phyloP scores from a whole-genome alignment of 768 basidiomycete genomes.

The Mycena filopes region DNA sequence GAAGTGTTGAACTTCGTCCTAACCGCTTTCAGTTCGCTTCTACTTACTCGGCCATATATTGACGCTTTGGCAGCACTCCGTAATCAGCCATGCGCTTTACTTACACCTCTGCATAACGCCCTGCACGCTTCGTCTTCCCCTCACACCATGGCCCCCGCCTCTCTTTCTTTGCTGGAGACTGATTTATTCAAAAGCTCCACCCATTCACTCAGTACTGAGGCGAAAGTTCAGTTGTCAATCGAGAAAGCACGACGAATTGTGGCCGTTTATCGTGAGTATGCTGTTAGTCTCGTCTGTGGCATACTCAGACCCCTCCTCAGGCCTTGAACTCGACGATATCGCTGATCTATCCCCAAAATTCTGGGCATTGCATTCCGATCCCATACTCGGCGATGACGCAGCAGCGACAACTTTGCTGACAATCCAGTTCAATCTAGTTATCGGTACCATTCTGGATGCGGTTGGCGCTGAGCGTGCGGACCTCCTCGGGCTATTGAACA shows the following conservation, averaged over 20 bases:
- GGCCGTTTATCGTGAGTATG: neutral
- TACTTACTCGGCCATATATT: no score
- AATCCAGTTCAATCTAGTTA: constrained; percentile 18
- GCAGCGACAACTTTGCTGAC: constrained; percentile 12
- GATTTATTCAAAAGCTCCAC: neutral
- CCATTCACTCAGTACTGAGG: neutral
- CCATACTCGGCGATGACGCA: constrained; percentile 3
- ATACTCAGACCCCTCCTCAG: constrained; percentile 3
- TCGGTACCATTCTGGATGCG: constrained; percentile 7
- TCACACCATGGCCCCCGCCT: no score
- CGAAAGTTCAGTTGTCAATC: neutral
- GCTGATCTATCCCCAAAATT: neutral
- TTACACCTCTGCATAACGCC: no score
- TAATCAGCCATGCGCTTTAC: no score
- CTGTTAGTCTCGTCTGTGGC: neutral
- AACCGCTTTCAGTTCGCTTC: no score
- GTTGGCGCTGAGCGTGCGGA: neutral
- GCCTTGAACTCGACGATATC: constrained; percentile 3
- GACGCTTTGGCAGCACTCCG: no score
- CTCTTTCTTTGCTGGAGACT: neutral
- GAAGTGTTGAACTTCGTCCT: no score
- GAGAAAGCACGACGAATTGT: neutral
- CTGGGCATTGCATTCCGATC: constrained; percentile 12
- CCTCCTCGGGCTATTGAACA: neutral
- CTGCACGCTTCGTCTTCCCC: no score